A percentile compares a stretch with the other conserved stretches of the same genome.
These are phyloP conservation scores for Datura wrightii DNA, from an alignment of 257 asterid genomes.

Conservation along the genomic window DNA sequence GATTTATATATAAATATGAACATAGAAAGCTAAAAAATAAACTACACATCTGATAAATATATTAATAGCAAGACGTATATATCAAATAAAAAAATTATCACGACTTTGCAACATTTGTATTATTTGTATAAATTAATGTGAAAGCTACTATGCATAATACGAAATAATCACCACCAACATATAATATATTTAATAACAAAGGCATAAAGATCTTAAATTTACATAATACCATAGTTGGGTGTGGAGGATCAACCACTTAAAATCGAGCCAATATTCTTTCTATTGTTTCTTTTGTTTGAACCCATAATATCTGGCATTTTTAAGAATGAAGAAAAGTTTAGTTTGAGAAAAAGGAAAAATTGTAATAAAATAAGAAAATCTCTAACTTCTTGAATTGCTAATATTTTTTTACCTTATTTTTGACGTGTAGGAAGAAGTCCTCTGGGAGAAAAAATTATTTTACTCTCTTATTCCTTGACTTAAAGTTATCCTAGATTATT, in stretches of 20 bases:
- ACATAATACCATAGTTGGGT: not conserved
- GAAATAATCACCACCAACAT: no score
- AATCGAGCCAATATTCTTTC: not conserved
- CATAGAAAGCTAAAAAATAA: not conserved
- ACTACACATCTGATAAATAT: no score
- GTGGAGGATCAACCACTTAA: not conserved
- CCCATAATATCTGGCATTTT: not conserved
- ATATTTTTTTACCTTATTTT: not conserved
- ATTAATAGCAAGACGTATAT: no score
- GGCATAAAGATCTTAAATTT: not conserved
- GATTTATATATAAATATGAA: not conserved
- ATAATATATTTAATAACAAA: not conserved
- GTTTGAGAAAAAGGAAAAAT: not conserved
- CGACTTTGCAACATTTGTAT: no score
- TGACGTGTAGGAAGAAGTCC: not conserved
- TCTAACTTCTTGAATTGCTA: no score
- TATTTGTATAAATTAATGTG: not conserved
- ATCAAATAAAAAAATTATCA: no score
- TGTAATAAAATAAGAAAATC: no score
- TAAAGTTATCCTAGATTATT: no score
- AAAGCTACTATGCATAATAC: not conserved
- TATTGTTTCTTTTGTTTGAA: not conserved
- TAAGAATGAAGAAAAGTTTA: not conserved
- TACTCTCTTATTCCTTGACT: no score
- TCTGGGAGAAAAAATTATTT: no score